A percentile compares a stretch with the other conserved stretches of the same genome.
These are phyloP conservation scores for Colletotrichum sp. DNA, from an alignment of 2,329 filamentous ascomycete species.

Conservation along the genomic window DNA sequence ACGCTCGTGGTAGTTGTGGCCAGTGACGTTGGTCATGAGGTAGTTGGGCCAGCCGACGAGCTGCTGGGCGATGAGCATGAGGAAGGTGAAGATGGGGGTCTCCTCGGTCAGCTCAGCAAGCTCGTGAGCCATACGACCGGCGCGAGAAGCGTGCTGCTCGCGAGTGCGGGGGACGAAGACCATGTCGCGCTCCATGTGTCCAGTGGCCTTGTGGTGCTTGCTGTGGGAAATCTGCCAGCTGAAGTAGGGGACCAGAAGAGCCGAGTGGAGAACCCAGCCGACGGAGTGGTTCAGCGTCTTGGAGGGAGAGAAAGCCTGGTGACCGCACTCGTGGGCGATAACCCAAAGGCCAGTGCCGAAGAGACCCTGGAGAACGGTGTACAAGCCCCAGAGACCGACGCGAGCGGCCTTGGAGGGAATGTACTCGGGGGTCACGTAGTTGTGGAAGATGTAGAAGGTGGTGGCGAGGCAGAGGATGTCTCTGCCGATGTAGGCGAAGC, in stretches of 20 bases:
- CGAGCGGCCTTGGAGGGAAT: constrained; percentile 74
- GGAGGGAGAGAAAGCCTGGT: constrained; percentile 95
- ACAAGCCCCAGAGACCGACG: constrained; percentile 66
- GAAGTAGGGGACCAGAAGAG: constrained; percentile 94
- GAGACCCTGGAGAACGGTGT: constrained; percentile 86
- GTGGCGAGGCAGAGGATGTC: constrained; percentile 75
- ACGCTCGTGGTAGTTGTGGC: constrained; percentile 91
- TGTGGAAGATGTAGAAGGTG: constrained; percentile 90
- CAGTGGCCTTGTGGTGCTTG: constrained; percentile 99
- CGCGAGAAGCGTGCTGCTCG: constrained; percentile 76
- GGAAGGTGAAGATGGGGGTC: constrained; percentile 82
- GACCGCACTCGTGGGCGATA: constrained; percentile 95
- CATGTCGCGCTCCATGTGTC: constrained; percentile 98
- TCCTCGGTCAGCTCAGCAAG: constrained; percentile 91
- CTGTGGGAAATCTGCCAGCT: constrained; percentile 99
- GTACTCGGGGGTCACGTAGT: constrained; percentile 83
- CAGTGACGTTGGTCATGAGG: constrained; percentile 88
- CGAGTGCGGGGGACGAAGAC: constrained; percentile 96
- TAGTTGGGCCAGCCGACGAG: constrained; percentile 93
- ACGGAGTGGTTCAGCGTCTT: constrained; percentile 89
- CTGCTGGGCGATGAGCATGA: constrained; percentile 82
- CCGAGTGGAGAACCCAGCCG: constrained; percentile 89
- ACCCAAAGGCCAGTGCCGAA: constrained; percentile 97
- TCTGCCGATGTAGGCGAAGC: constrained; percentile 83
- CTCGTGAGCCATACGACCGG: constrained; percentile 80